A percentile compares a stretch with the other conserved stretches of the same genome.
These are phyloP conservation scores for Aspergillus sp. DNA, from an alignment of 2,329 filamentous ascomycete species.

Conservation along the genomic window DNA sequence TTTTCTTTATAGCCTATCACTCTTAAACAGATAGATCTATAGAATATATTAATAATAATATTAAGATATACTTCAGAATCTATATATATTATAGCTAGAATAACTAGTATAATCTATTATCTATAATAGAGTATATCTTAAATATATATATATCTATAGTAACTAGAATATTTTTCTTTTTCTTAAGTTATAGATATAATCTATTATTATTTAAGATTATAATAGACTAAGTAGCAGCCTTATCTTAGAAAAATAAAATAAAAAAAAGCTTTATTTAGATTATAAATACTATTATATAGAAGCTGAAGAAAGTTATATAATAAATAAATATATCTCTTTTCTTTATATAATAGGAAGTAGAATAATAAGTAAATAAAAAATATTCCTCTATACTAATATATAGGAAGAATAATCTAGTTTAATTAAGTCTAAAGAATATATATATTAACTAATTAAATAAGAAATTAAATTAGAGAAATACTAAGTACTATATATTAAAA, in stretches of 20 bases:
- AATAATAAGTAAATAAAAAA: background rate
- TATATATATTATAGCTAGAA: background rate
- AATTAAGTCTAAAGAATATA: background rate
- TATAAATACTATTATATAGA: background rate
- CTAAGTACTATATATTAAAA: background rate
- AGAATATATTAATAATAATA: background rate
- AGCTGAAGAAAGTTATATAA: background rate
- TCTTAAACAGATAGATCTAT: background rate
- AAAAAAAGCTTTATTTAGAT: background rate
- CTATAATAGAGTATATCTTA: background rate
- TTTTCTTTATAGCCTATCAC: background rate
- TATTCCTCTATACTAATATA: background rate
- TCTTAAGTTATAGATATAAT: background rate
- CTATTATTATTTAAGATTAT: background rate
- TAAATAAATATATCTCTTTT: background rate
- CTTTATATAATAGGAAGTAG: background rate
- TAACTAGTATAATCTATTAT: background rate
- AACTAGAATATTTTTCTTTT: background rate
- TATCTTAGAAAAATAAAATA: background rate
- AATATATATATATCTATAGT: background rate
- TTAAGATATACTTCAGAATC: background rate
- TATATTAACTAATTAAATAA: background rate
- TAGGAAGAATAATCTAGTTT: background rate
- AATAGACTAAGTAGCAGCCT: background rate
- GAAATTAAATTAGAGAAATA: background rate